Evolutionary conservation across 371 early-diverging fungal genomes (phyloP), one percentile per base, ranked within the genome.

Genomic region (Mortierella sp.): DNA sequence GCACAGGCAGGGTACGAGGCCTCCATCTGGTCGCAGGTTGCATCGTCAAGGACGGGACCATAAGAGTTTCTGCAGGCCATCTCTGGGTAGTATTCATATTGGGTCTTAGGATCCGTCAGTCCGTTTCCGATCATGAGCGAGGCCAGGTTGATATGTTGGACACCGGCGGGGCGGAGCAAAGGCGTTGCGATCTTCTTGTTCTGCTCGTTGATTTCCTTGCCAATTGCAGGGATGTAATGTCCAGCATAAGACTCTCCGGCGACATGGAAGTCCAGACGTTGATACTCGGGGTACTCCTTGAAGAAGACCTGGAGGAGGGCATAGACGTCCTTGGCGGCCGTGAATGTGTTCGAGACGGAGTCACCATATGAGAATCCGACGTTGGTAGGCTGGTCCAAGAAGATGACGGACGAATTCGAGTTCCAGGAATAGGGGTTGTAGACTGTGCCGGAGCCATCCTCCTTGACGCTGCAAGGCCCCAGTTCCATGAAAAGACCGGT

Each of bases 51-150:
- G 27, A 95, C 89, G 15, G 95, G 88, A 11, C 87, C 89, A 55
- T 97, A 94, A 34, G 89, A 83, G 63, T 88, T 89, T 42, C 92
- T 87, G 76, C 94, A 93, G 2, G 91, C 92, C 92, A 95, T 94
- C 62, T 91, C 81, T 17, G 93, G 86, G 78, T 95, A 98, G 80
- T 90, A 94, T 78, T 93, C 87, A 83, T 94, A 97, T 83, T 98
- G 98, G 8, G 88, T 82, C 56, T 92, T 81, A 26, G 95, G 95
- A 65, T 97, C 96, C 3, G 93, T 93, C 70, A 97, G 80, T 9
- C 97, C 98, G 69, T 98, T 98, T 37, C 98, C 98, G 47, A 97
- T 92, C 60, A 92, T 80, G 56, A 98, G 79, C 47, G 90, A 88
- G 56, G 86, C 89, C 51, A 95, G 82, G 69, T 92, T 90, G 79